phyloP scores from a whole-genome alignment of 192 early-diverging fungal genomes.

The Rhizophagus prolifer region DNA sequence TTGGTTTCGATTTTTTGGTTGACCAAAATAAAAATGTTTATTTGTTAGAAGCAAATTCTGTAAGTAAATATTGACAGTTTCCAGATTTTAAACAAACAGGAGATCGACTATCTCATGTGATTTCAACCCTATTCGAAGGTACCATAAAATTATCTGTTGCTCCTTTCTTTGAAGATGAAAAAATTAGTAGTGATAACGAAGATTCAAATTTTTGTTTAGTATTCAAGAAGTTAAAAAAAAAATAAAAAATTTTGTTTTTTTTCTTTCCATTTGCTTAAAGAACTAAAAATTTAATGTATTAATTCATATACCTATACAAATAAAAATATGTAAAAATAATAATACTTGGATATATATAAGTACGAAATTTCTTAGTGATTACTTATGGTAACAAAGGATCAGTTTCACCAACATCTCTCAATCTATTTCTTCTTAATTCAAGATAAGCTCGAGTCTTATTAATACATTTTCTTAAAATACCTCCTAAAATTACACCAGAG shows the following conservation, averaged over 20 bases:
- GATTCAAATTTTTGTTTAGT: not conserved
- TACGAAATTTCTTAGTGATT: no score
- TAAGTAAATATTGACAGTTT: constrained; percentile 40
- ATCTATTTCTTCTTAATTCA: not conserved
- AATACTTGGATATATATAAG: no score
- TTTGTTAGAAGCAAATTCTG: constrained; percentile 65
- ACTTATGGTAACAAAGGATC: constrained; percentile 10
- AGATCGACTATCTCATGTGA: constrained; percentile 44
- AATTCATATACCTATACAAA: no score
- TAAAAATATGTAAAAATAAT: no score
- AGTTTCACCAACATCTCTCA: not conserved
- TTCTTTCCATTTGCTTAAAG: not conserved
- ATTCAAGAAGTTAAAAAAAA: not conserved
- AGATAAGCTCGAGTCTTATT: not conserved
- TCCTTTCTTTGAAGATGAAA: constrained; percentile 33
- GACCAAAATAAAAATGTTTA: constrained; percentile 50
- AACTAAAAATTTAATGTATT: not conserved
- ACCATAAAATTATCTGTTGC: constrained; percentile 41
- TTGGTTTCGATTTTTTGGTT: constrained; percentile 68
- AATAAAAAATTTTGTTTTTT: not conserved
- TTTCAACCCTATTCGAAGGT: constrained; percentile 59
- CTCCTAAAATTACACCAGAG: constrained; percentile 22
- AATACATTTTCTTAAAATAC: constrained; percentile 7
- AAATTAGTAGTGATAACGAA: not conserved
- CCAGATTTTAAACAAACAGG: constrained; percentile 74